Conservation (phyloP, 164 flowering plant genomes). For the Dillenia suffruticosa region DNA sequence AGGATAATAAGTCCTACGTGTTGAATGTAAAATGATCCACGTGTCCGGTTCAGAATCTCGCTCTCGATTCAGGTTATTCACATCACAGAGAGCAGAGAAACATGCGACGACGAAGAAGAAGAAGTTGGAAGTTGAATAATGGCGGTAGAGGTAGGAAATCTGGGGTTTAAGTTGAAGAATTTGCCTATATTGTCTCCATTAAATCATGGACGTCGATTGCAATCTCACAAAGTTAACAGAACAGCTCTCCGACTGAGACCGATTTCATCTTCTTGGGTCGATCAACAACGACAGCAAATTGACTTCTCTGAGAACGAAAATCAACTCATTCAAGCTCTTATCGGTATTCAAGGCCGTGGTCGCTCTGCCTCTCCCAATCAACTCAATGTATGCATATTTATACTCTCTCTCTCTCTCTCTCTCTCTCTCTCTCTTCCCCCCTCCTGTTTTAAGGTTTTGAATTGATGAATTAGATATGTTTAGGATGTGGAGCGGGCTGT, state of each 20-base stretch:
- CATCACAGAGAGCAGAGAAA: too few species aligned
- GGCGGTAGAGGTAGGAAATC: conserved; percentile 17
- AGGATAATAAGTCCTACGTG: too few species aligned
- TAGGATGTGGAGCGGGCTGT: conserved; percentile 85
- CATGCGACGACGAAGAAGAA: too few species aligned
- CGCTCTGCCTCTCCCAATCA: conserved; percentile 77
- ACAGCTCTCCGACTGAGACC: conserved; percentile 1
- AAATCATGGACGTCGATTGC: conserved; percentile 1
- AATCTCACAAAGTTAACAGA: conserved; percentile 1
- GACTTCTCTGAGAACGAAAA: conserved; percentile 57
- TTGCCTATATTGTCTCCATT: background rate
- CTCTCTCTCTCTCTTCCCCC: background rate
- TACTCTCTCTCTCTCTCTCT: background rate
- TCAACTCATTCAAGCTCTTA: conserved; percentile 54
- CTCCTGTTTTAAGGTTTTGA: background rate
- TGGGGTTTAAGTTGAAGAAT: conserved; percentile 14
- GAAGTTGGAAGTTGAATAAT: conserved; percentile 1
- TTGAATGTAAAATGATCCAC: too few species aligned
- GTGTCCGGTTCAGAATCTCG: too few species aligned
- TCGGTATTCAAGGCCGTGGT: conserved; percentile 95
- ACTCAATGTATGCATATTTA: conserved; percentile 41
- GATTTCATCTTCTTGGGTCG: conserved; percentile 30
- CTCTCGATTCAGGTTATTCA: too few species aligned
- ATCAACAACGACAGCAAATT: conserved; percentile 16
- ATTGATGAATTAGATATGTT: conserved; percentile 6